Conservation (phyloP, 345 rosid species). For the Alliaria petiolata region DNA sequence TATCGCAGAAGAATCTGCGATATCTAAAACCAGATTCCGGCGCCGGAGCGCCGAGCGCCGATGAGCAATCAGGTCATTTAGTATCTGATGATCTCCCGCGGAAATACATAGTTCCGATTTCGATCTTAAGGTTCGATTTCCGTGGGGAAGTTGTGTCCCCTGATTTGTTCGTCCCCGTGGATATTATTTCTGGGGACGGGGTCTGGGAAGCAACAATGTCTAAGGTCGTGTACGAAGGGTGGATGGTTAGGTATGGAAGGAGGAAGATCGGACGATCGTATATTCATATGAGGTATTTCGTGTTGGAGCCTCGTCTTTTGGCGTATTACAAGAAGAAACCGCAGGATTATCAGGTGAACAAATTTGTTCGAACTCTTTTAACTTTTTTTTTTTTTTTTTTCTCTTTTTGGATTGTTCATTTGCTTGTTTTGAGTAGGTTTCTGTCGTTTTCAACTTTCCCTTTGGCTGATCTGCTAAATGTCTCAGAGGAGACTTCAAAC, state of each 20-base stretch:
- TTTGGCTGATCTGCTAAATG: not conserved
- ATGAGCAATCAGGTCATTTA: conserved; percentile 13
- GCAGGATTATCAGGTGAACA: conserved; percentile 73
- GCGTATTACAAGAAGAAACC: conserved; percentile 98
- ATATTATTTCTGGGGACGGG: not conserved
- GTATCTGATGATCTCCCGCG: conserved; percentile 19
- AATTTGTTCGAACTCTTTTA: not conserved
- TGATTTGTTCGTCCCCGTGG: not conserved
- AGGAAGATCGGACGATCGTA: conserved; percentile 94
- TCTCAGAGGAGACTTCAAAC: not conserved
- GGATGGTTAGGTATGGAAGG: conserved; percentile 99
- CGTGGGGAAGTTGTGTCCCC: not conserved
- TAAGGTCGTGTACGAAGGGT: conserved; percentile 94
- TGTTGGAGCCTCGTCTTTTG: conserved; percentile 81
- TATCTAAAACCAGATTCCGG: conserved; percentile 18
- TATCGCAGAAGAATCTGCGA: not conserved
- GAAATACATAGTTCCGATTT: conserved; percentile 10
- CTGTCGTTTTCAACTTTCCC: not conserved
- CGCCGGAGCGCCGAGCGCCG: conserved; percentile 34
- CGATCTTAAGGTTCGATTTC: conserved; percentile 7
- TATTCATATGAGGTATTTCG: conserved; percentile 94
- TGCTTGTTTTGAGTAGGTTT: not conserved
- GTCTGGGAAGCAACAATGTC: conserved; percentile 37
- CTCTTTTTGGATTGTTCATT: not conserved
- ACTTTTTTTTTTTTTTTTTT: no score